Percentiles rank a stretch among this genome's conserved stretches.
Conservation (phyloP, 768 basidiomycete species). For the Lentinula edodes region DNA sequence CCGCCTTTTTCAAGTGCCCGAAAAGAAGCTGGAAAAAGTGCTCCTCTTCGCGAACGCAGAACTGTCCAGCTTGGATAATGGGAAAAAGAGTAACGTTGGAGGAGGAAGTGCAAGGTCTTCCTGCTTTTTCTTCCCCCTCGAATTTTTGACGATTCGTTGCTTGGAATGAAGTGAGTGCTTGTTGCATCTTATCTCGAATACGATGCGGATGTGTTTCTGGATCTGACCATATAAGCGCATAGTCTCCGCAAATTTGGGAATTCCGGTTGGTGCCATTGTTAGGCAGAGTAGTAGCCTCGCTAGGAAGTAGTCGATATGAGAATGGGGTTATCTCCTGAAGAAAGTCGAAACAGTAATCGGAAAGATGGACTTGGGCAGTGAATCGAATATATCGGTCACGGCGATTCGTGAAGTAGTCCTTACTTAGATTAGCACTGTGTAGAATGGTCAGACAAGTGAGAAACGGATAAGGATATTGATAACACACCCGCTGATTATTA, state of each 20-base stretch:
- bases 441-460: neutral
- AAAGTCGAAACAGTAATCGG: constrained; percentile 83
- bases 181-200: constrained; percentile 56
- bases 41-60: constrained; percentile 86
- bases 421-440: constrained; percentile 83
- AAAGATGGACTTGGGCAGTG: constrained; percentile 48
- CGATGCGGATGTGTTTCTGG: constrained; percentile 59
- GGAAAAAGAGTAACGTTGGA: constrained; percentile 60
- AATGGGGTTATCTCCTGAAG: constrained; percentile 61
- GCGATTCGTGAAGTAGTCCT: constrained; percentile 90
- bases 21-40: constrained; percentile 52
- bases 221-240: constrained; percentile 64
- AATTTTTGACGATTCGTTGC: constrained; percentile 20
- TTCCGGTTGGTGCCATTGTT: constrained; percentile 6
- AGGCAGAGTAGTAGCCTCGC: constrained; percentile 3
- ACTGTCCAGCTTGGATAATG: constrained; percentile 85
- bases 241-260: constrained; percentile 34
- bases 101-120: neutral
- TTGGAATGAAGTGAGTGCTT: constrained; percentile 59
- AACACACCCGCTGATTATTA: constrained; percentile 86
- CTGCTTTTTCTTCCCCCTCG: neutral
- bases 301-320: constrained; percentile 55
- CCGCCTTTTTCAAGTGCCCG: constrained; percentile 28
- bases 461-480: neutral
- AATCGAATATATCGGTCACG: constrained; percentile 94